A percentile compares a stretch with the other conserved stretches of the same genome.
Evolutionary conservation across 495 filamentous ascomycete genomes (phyloP).

Genomic region (Aspergillus diversus): DNA sequence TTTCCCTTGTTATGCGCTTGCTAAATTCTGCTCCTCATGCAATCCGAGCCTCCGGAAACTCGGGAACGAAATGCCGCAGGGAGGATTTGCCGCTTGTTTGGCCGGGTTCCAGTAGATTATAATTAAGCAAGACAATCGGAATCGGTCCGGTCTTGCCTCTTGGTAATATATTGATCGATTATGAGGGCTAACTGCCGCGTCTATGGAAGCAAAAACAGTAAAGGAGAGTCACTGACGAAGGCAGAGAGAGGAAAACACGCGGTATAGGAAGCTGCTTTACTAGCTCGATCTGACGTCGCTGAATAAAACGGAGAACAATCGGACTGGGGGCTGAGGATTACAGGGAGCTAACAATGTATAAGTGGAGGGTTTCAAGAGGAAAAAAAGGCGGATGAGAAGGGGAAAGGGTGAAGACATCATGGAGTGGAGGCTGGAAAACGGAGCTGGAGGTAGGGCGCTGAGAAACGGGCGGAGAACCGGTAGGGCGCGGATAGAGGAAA

Average conservation of each 20-base stretch:
- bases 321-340: background rate
- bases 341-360: slow-evolving; percentile 3
- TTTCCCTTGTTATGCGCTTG: background rate
- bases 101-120: background rate
- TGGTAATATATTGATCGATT: background rate
- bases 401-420: slow-evolving; percentile 12
- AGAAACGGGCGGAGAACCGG: slow-evolving; percentile 13
- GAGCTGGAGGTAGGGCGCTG: slow-evolving; percentile 10
- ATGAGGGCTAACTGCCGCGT: background rate
- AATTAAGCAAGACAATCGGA: background rate
- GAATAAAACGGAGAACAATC: background rate
- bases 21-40: background rate
- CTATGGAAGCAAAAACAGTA: background rate
- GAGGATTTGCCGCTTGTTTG: background rate
- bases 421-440: slow-evolving; percentile 10
- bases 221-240: background rate
- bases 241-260: background rate
- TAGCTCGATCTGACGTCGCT: slow-evolving; percentile 1
- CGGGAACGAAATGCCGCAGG: background rate
- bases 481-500: slow-evolving; percentile 19
- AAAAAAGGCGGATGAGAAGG: slow-evolving; percentile 5
- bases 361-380: background rate
- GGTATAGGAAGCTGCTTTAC: background rate
- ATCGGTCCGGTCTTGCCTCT: background rate
- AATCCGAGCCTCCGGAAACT: background rate